Evolutionary conservation across 2,329 filamentous ascomycete species (phyloP).

Genomic region (Cladosporium phlei): DNA sequence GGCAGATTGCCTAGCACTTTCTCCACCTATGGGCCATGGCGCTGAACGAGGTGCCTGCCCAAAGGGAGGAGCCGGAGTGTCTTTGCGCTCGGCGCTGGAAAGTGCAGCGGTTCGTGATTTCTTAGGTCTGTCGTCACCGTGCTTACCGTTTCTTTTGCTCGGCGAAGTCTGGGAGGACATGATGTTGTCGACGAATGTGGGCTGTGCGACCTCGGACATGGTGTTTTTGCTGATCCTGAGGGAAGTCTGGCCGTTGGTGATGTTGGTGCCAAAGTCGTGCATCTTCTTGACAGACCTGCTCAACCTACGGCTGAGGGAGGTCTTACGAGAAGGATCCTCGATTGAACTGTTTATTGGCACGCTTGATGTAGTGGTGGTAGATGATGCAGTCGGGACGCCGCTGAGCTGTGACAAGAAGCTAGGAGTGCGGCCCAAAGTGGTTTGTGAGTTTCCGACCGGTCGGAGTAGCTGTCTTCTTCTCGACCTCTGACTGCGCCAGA

Average conservation of each 20-base stretch:
- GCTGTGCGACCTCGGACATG: background rate
- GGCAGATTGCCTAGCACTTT: constrained; percentile 29
- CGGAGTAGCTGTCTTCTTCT: constrained; percentile 8
- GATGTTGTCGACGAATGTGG: background rate
- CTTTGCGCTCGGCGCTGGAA: constrained; percentile 26
- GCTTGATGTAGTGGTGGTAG: background rate
- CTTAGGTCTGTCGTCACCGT: constrained; percentile 24
- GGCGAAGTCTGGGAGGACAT: constrained; percentile 24
- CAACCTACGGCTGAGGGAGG: constrained; percentile 6
- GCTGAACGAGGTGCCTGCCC: constrained; percentile 18
- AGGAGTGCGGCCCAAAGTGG: background rate
- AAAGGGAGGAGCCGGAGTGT: constrained; percentile 29
- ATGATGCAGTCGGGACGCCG: background rate
- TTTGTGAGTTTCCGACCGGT: constrained; percentile 3
- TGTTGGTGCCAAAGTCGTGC: constrained; percentile 12
- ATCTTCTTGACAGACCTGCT: constrained; percentile 13
- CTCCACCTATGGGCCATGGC: constrained; percentile 26
- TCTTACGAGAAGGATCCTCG: constrained; percentile 9
- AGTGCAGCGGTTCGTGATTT: constrained; percentile 22
- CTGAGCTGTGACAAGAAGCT: constrained; percentile 7
- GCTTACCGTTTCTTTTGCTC: constrained; percentile 26
- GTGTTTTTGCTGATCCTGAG: constrained; percentile 8
- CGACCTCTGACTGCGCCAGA: constrained; percentile 11
- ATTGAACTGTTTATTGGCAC: background rate
- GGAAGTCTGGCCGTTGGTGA: constrained; percentile 4